These are phyloP conservation scores for Termitomyces sp. DNA, from an alignment of 768 basidiomycete species.

Conservation along the genomic window DNA sequence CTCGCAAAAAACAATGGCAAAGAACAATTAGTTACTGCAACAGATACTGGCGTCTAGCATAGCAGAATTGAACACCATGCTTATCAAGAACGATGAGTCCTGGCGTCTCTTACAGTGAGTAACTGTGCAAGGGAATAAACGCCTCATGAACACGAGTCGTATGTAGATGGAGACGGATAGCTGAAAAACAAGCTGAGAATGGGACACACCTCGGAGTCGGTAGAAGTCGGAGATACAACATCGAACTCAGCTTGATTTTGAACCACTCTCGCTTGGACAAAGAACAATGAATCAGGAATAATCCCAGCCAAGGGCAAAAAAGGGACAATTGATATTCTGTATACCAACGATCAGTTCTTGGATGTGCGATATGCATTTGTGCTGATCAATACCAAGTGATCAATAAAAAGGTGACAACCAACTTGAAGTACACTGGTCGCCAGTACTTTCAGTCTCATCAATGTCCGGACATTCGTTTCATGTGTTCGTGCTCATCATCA, in stretches of 20 bases:
- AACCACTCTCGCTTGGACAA: neutral
- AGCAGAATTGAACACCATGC: neutral
- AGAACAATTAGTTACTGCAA: neutral
- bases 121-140: neutral
- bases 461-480: too few species aligned
- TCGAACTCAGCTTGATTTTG: too few species aligned
- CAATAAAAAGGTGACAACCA: neutral
- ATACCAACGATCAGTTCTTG: neutral
- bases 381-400: neutral
- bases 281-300: neutral
- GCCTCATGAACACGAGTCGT: too few species aligned
- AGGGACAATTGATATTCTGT: neutral
- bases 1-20: neutral
- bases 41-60: neutral
- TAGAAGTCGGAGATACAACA: too few species aligned
- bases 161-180: too few species aligned
- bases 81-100: neutral
- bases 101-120: neutral
- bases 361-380: too few species aligned
- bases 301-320: neutral
- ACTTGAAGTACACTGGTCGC: too few species aligned
- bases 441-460: too few species aligned
- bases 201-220: neutral
- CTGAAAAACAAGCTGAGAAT: too few species aligned
- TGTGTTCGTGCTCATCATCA: too few species aligned